These are phyloP conservation scores for Plectosphaerella cucumerina DNA, from an alignment of 2,329 filamentous ascomycete species.

Conservation along the genomic window DNA sequence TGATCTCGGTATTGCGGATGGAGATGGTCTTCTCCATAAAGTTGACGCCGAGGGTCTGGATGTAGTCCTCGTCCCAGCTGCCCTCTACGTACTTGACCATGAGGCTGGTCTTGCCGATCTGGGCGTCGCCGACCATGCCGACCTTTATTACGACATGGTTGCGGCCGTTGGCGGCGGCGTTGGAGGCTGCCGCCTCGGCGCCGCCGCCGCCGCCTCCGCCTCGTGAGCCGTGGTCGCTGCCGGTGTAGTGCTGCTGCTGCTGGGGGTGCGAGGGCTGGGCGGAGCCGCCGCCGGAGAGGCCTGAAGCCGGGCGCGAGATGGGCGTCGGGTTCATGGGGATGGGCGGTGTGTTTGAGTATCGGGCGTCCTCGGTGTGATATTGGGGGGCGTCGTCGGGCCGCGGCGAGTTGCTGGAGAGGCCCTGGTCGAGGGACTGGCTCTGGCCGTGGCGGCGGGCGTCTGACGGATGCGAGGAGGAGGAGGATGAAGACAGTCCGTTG, in stretches of 20 bases:
- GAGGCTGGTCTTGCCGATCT: constrained; percentile 97
- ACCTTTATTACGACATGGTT: constrained; percentile 96
- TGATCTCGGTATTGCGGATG: constrained; percentile 98
- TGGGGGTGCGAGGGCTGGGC: constrained; percentile 14
- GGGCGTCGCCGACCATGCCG: constrained; percentile 97
- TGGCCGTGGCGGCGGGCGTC: constrained; percentile 27
- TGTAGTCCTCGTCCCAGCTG: constrained; percentile 99
- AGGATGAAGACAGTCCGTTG: constrained; percentile 21
- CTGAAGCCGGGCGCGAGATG: constrained; percentile 52
- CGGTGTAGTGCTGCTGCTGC: constrained; percentile 23
- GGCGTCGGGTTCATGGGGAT: constrained; percentile 31
- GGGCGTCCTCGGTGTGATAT: constrained; percentile 31
- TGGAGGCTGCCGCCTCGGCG: constrained; percentile 22
- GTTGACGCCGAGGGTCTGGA: constrained; percentile 96
- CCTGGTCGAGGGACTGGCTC: constrained; percentile 47
- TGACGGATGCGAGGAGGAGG: neutral
- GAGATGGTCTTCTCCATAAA: constrained; percentile 99
- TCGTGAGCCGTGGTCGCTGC: constrained; percentile 40
- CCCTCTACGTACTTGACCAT: constrained; percentile 99
- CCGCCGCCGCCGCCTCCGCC: constrained; percentile 26
- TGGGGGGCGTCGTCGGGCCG: constrained; percentile 26
- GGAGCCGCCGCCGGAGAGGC: constrained; percentile 36
- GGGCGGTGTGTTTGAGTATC: constrained; percentile 41
- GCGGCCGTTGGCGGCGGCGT: constrained; percentile 39
- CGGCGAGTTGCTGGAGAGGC: constrained; percentile 32